These are phyloP conservation scores for Terana coerulea DNA, from an alignment of 768 basidiomycete genomes.

Conservation along the genomic window DNA sequence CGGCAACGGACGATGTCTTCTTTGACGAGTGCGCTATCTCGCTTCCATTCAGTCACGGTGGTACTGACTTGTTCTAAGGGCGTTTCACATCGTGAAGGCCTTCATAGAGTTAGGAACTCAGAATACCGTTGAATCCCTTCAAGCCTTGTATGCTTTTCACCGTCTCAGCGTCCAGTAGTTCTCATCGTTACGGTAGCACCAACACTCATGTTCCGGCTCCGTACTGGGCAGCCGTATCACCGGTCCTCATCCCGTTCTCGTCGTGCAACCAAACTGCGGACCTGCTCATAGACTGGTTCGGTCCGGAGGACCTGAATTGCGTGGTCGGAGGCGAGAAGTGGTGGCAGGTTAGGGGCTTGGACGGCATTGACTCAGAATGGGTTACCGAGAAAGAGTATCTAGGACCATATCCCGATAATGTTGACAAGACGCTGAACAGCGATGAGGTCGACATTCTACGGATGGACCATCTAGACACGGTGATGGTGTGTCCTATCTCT, in stretches of 20 bases:
- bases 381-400: constrained; percentile 50
- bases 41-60: neutral
- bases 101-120: constrained; percentile 63
- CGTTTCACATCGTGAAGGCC: constrained; percentile 68
- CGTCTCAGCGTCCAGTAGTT: neutral
- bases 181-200: constrained; percentile 36
- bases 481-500: constrained; percentile 43
- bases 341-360: constrained; percentile 79
- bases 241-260: constrained; percentile 52
- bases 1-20: constrained; percentile 58
- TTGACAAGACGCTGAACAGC: constrained; percentile 30
- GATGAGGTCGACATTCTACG: constrained; percentile 38
- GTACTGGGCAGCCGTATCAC: constrained; percentile 57
- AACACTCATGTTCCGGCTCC: constrained; percentile 71
- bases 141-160: constrained; percentile 47
- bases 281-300: constrained; percentile 65
- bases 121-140: constrained; percentile 71
- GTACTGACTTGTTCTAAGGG: constrained; percentile 31
- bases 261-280: constrained; percentile 64
- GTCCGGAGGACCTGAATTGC: constrained; percentile 60
- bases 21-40: constrained; percentile 54
- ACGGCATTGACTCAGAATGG: constrained; percentile 67
- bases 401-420: constrained; percentile 4
- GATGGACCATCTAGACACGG: constrained; percentile 53
- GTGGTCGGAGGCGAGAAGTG: constrained; percentile 76